Percentiles rank a stretch among this genome's conserved stretches.
Conservation (phyloP, 192 early-diverging fungal species). For the Funneliformis geosporum region DNA sequence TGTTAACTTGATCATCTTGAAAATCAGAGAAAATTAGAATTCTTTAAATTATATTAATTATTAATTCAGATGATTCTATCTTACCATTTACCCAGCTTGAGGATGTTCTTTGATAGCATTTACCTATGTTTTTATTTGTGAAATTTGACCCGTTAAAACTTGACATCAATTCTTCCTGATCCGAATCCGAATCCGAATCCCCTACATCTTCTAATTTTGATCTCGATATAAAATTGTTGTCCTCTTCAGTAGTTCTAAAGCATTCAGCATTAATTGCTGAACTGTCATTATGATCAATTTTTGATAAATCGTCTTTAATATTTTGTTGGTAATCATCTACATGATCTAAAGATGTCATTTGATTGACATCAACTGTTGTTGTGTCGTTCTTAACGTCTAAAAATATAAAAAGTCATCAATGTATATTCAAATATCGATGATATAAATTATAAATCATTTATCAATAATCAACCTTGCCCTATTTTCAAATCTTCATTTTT, state of each 20-base stretch:
- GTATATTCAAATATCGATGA: neutral
- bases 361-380: neutral
- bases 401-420: neutral
- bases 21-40: neutral
- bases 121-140: neutral
- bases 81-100: neutral
- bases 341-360: neutral
- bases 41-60: neutral
- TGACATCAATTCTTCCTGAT: neutral
- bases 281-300: neutral
- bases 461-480: neutral
- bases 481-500: neutral
- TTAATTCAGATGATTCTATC: neutral
- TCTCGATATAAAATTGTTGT: neutral
- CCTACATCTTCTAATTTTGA: neutral
- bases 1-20: neutral
- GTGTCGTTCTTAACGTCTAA: neutral
- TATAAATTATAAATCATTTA: neutral
- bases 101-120: neutral
- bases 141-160: neutral
- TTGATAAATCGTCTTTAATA: neutral
- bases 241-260: neutral
- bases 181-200: neutral
- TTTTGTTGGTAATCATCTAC: neutral
- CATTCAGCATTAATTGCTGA: neutral